Conservation (phyloP, 352 stramenopile species). For the Phytopythium cucurbitacearum region DNA sequence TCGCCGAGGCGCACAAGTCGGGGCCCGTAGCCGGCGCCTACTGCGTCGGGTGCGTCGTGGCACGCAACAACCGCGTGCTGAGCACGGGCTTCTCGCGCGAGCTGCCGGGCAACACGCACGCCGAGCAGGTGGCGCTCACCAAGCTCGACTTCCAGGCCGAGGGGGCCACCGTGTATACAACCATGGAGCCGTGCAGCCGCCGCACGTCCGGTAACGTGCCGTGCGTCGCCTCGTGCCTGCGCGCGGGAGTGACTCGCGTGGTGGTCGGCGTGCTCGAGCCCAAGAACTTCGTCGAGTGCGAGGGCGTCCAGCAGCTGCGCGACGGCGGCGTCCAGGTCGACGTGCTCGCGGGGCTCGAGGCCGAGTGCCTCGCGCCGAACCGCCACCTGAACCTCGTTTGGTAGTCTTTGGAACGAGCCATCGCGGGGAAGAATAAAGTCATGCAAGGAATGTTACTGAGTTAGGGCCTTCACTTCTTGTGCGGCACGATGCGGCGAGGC, state of each 20-base stretch:
- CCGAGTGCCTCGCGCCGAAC: constrained; percentile 75
- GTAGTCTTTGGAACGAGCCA: background rate
- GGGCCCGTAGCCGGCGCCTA: constrained; percentile 67
- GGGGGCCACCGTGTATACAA: constrained; percentile 81
- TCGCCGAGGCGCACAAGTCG: constrained; percentile 78
- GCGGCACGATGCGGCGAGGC: constrained; percentile 22
- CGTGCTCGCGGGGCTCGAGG: constrained; percentile 64
- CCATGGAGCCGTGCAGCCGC: constrained; percentile 87
- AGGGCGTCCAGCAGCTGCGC: constrained; percentile 68
- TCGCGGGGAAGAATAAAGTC: too few species aligned
- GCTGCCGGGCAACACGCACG: constrained; percentile 86
- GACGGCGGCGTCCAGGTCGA: constrained; percentile 65
- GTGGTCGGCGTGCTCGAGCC: constrained; percentile 85
- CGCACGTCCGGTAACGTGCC: constrained; percentile 82
- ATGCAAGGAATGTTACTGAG: too few species aligned
- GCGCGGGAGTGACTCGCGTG: constrained; percentile 56
- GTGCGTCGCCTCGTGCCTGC: constrained; percentile 79
- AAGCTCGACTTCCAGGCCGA: constrained; percentile 73
- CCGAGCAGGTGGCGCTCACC: constrained; percentile 79
- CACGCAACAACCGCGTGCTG: constrained; percentile 49
- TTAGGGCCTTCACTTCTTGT: too few species aligned
- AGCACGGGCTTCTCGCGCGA: constrained; percentile 81
- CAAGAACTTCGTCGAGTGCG: constrained; percentile 84
- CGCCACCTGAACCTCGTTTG: constrained; percentile 55
- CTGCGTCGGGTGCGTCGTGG: constrained; percentile 80